phyloP scores from a whole-genome alignment of 2,329 filamentous ascomycete genomes.

The Coniella vitis region DNA sequence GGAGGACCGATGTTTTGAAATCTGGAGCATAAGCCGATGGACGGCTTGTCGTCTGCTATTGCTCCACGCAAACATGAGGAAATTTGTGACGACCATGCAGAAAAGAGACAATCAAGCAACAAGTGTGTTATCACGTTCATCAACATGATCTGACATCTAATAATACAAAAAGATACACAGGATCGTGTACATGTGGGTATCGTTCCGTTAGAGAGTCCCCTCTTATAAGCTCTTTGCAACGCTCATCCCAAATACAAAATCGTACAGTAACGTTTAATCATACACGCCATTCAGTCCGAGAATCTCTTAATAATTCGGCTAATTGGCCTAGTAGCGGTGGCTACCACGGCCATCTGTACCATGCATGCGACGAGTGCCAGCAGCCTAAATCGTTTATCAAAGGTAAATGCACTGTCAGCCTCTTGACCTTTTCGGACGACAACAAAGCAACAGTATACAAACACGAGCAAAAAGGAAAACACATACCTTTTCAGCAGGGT shows the following conservation, averaged over 20 bases:
- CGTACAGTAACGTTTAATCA: background rate
- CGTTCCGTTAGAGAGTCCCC: too few relatives aligned
- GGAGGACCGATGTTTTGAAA: too few relatives aligned
- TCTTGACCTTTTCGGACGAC: background rate
- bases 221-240: too few relatives aligned
- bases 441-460: constrained; percentile 5
- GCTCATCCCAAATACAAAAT: background rate
- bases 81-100: too few relatives aligned
- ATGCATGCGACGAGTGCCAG: constrained; percentile 66
- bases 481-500: constrained; percentile 63
- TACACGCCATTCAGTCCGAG: background rate
- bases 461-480: background rate
- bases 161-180: background rate
- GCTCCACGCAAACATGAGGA: too few relatives aligned
- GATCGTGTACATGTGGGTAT: background rate
- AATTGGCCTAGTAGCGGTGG: constrained; percentile 24
- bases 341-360: constrained; percentile 64
- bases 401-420: constrained; percentile 6
- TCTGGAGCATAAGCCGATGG: too few relatives aligned
- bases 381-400: constrained; percentile 56
- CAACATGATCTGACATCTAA: background rate
- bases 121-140: too few relatives aligned
- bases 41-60: too few relatives aligned
- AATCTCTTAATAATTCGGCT: too few relatives aligned
- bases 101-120: too few relatives aligned